Evolutionary conservation across 176 grass and related monocot species (phyloP), one percentile per base, ranked within the genome.

Genomic region (Aegilops umbellulata): DNA sequence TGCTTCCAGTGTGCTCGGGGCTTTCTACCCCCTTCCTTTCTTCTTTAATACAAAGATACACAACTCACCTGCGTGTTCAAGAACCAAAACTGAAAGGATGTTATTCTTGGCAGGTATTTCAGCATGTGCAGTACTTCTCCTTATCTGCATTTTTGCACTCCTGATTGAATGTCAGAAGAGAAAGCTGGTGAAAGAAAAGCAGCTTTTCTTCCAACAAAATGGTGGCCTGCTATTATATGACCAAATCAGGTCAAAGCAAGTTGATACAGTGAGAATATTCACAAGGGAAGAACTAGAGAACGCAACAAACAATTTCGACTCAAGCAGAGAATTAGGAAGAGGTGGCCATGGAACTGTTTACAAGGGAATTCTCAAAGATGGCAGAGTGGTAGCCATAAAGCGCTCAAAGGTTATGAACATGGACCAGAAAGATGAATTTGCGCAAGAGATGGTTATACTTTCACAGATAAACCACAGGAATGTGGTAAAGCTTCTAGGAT

Each of bases 121-220:
- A 19, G 79, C 36, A 35, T 78, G 61, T 41, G 51, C 61, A 62
- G 46, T 89, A 9, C 9, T 77, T 69, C 47, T 89, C 11, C 36
- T 86, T 49, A 38, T 85, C 31, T 82, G 83, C 78, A 77, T 61
- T 34, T 90, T 86, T 69, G 70, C 83, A 7, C 73, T 90, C n/a
- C 55, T 86, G 23, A 83, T 86, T 31, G 14, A 86, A 78, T 90
- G 65, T 1, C 84, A 90, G 53, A 90, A 86, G 80, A 90, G 62
- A 70, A 77, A 89, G 39, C 71, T 90, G 36, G 31, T 24, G 51
- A 82, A 76, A 82, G 84, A 90, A 86, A 90, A 83, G 10, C 55
- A 82, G 2, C 34, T 8, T 57, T 90, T 90, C 84, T 90, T 90
- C 41, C 62, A 85, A 78, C 74, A 85, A 72, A 81, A 87, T 74